phyloP scores from a whole-genome alignment of 2,329 filamentous ascomycete species.

The Fusarium marasasianum region DNA sequence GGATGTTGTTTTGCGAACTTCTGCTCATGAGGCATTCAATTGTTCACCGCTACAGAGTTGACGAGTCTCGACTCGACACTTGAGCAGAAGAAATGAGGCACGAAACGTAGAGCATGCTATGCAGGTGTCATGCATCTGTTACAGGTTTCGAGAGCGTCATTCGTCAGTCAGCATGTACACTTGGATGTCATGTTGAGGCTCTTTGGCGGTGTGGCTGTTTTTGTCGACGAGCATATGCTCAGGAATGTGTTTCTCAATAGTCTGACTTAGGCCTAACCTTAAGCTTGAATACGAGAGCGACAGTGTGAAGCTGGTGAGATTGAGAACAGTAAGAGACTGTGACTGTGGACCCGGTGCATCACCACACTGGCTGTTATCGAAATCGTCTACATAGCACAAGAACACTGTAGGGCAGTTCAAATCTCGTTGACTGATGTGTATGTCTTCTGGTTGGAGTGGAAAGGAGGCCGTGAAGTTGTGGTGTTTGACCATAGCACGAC shows the following conservation, averaged over 20 bases:
- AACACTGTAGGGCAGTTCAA: neutral
- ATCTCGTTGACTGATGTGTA: neutral
- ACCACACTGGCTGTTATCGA: neutral
- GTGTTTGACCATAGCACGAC: neutral
- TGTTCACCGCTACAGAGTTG: slow-evolving; percentile 12
- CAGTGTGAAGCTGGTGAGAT: neutral
- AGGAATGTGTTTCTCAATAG: neutral
- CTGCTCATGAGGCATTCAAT: neutral
- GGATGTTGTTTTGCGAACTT: neutral
- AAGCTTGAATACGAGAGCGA: neutral
- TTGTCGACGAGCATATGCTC: neutral
- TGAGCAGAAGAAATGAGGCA: neutral
- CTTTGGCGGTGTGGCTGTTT: slow-evolving; percentile 19
- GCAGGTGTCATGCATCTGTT: slow-evolving; percentile 14
- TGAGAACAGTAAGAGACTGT: neutral
- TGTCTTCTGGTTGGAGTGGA: neutral
- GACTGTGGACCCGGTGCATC: neutral
- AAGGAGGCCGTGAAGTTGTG: neutral
- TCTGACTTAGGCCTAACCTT: neutral
- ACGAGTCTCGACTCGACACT: slow-evolving; percentile 9
- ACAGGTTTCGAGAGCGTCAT: slow-evolving; percentile 7
- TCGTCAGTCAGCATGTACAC: neutral
- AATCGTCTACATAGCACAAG: neutral
- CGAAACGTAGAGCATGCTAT: slow-evolving; percentile 10
- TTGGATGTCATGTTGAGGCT: slow-evolving; percentile 11